phyloP scores from a whole-genome alignment of 1,284 basidiomycete species.

The Rhodotorula sp. region DNA sequence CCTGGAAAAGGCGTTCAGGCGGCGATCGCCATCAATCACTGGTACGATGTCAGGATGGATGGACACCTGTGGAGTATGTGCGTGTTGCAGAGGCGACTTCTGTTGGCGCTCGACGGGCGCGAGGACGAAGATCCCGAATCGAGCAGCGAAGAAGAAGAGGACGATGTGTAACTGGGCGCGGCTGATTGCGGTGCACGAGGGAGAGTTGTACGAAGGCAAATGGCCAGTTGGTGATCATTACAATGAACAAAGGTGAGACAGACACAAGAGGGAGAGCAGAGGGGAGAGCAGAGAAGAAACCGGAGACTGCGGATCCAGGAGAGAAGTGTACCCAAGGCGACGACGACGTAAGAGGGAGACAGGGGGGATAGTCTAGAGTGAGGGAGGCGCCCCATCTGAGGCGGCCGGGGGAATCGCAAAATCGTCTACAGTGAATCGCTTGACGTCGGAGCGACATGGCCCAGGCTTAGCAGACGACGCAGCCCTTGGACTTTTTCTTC shows the following conservation, averaged over 20 bases:
- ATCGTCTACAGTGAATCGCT: neutral
- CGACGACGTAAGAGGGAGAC: neutral
- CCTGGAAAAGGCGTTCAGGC: conserved; percentile 48
- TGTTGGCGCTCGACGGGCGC: conserved; percentile 25
- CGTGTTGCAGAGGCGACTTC: conserved; percentile 59
- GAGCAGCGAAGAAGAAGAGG: neutral
- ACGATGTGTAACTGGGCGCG: neutral
- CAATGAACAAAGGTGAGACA: neutral
- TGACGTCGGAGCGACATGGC: neutral
- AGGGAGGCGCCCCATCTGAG: neutral
- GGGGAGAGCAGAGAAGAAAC: no score
- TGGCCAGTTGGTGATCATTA: neutral
- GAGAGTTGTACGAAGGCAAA: no score
- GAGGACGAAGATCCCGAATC: conserved; percentile 4
- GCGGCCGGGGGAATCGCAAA: neutral
- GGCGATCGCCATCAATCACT: conserved; percentile 76
- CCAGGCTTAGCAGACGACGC: conserved; percentile 49
- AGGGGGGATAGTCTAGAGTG: neutral
- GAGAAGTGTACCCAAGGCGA: neutral
- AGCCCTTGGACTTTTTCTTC: conserved; percentile 50
- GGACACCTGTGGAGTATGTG: conserved; percentile 68
- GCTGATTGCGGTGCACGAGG: neutral
- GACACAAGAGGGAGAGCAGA: neutral
- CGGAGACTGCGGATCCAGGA: neutral
- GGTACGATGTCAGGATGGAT: conserved; percentile 63